A percentile compares a stretch with the other conserved stretches of the same genome.
Conservation (phyloP, 2,329 filamentous ascomycete genomes). For the Arthroderma sp. region DNA sequence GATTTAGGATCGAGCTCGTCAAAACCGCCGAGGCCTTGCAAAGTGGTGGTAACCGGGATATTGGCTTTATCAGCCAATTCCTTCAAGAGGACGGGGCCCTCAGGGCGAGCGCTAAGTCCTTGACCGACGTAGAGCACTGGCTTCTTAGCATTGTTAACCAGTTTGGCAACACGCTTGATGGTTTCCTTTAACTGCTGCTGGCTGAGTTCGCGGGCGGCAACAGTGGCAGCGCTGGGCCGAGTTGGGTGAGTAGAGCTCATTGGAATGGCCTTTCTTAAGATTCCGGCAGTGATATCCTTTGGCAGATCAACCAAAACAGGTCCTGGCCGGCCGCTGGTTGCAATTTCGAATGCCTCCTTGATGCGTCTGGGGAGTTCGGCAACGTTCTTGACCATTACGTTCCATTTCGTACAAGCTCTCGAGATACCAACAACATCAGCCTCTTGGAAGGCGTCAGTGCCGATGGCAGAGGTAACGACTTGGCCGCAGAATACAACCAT, state of each 20-base stretch:
- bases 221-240: slow-evolving; percentile 73
- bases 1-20: slow-evolving; percentile 91
- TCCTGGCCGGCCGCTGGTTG: slow-evolving; percentile 82
- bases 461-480: slow-evolving; percentile 79
- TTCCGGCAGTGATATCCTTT: slow-evolving; percentile 85
- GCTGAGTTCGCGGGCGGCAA: slow-evolving; percentile 62
- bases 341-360: slow-evolving; percentile 97
- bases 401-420: slow-evolving; percentile 95
- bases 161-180: slow-evolving; percentile 61
- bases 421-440: slow-evolving; percentile 91
- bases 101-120: slow-evolving; percentile 66
- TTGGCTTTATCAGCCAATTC: slow-evolving; percentile 79
- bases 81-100: slow-evolving; percentile 66
- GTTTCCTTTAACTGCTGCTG: slow-evolving; percentile 59
- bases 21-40: slow-evolving; percentile 83
- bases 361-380: slow-evolving; percentile 86
- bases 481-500: slow-evolving; percentile 94
- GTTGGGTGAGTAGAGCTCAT: slow-evolving; percentile 58
- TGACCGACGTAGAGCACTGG: slow-evolving; percentile 92
- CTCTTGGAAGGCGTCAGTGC: slow-evolving; percentile 94
- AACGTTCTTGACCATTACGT: slow-evolving; percentile 93
- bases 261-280: slow-evolving; percentile 73
- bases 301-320: slow-evolving; percentile 92
- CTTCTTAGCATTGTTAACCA: slow-evolving; percentile 84
- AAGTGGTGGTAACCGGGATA: slow-evolving; percentile 90